phyloP scores from a whole-genome alignment of 1,139 yeast species.

The Suhomyces wounanorum region DNA sequence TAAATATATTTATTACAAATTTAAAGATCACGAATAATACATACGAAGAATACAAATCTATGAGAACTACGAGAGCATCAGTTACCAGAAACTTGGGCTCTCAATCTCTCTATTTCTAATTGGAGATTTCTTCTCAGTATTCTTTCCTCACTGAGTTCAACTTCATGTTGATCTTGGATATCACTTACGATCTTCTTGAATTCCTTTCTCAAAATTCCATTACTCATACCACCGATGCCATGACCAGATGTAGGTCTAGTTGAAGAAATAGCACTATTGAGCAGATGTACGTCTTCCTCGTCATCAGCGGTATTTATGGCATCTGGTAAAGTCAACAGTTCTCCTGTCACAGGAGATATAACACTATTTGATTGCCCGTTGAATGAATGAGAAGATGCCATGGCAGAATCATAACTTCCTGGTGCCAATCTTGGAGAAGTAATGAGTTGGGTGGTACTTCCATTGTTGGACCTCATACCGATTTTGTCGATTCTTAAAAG shows the following conservation, averaged over 20 bases:
- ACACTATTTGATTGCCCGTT: slow-evolving; percentile 12
- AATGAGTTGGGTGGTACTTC: slow-evolving; percentile 8
- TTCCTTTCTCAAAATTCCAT: slow-evolving; percentile 62
- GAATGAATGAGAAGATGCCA: slow-evolving; percentile 15
- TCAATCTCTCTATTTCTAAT: slow-evolving; percentile 32
- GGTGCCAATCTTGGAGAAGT: slow-evolving; percentile 16
- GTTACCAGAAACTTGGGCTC: slow-evolving; percentile 4
- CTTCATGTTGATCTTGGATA: slow-evolving; percentile 61
- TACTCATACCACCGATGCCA: slow-evolving; percentile 26
- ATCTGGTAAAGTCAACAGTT: slow-evolving; percentile 15
- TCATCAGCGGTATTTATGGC: slow-evolving; percentile 17
- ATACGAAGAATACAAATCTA: slow-evolving; percentile 6
- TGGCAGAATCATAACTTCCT: slow-evolving; percentile 9
- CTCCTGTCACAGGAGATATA: slow-evolving; percentile 32
- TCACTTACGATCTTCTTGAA: slow-evolving; percentile 68
- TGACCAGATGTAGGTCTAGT: slow-evolving; percentile 23
- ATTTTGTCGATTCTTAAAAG: slow-evolving; percentile 51
- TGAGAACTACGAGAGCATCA: slow-evolving; percentile 3
- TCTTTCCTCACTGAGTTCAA: slow-evolving; percentile 59
- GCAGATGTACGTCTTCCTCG: slow-evolving; percentile 20
- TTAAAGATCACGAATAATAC: slow-evolving; percentile 8
- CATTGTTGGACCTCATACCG: slow-evolving; percentile 29
- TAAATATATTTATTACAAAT: slow-evolving; percentile 1
- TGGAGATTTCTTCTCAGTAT: slow-evolving; percentile 52
- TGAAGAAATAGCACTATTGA: slow-evolving; percentile 15